Evolutionary conservation across 306 rosid species (phyloP).

Genomic region (Betula pendula): DNA sequence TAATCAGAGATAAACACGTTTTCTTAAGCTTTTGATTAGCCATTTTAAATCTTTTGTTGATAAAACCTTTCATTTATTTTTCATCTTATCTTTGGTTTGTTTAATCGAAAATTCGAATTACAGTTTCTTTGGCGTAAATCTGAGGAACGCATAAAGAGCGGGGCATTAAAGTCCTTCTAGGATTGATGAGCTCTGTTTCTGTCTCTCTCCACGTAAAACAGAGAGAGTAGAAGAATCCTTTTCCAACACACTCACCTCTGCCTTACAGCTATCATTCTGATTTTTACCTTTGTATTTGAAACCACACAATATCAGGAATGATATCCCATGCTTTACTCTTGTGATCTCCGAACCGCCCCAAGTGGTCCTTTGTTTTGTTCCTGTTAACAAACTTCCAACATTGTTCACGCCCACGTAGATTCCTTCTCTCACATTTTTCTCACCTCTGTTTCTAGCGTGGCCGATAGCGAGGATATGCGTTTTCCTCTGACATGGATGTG

Average conservation of each 20-base stretch:
- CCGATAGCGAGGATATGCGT: conserved; percentile 14
- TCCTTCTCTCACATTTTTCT: not conserved
- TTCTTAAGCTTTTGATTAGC: too few relatives aligned
- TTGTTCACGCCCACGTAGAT: not conserved
- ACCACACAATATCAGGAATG: not conserved
- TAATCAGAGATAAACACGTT: too few relatives aligned
- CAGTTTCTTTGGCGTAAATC: not conserved
- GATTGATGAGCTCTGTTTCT: not conserved
- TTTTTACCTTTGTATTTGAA: not conserved
- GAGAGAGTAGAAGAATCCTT: not conserved
- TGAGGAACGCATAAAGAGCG: not conserved
- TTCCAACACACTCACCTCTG: not conserved
- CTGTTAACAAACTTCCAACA: not conserved
- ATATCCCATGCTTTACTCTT: not conserved
- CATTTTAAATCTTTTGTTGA: too few relatives aligned
- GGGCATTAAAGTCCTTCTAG: not conserved
- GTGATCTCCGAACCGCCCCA: not conserved
- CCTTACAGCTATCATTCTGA: not conserved
- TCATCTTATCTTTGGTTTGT: too few relatives aligned
- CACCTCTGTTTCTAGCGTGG: not conserved
- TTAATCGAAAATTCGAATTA: not conserved
- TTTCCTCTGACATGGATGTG: conserved; percentile 46
- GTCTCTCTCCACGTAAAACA: not conserved
- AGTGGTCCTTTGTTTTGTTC: not conserved
- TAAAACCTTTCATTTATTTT: too few relatives aligned